Evolutionary conservation across 1,139 yeast species (phyloP), one percentile per base, ranked within the genome.

Genomic region (Yamadazyma spencermartinsiae): DNA sequence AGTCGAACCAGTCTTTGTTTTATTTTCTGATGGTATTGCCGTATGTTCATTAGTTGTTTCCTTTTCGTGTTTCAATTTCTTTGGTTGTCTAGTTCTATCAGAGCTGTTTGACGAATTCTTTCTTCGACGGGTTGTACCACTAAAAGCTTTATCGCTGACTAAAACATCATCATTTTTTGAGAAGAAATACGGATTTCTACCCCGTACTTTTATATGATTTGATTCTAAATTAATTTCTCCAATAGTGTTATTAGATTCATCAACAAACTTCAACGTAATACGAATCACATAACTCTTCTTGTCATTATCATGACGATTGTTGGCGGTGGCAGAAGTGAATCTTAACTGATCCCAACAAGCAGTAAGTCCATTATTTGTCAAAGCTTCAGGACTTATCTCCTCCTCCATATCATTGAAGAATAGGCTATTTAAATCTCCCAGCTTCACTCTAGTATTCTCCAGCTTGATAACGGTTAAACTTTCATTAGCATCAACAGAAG

Each of bases 281-380:
- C 5, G 8, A 7, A 26, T 6, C 6, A 26, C 11, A 14, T 26
- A 26, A 11, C 29, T 26, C 11, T 26, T 26, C 11, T 14, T 26
- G 14, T 14, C 17, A n/a, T 12, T 26, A 26, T 26, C 29, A 11
- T 26, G 29, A 26, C 29, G 29, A 11, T 26, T 26, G 14, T 26
- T 26, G 11, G 17, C 29, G 5, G 29, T 26, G 14, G 29, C 29
- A 26, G 29, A 26, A 13, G 17, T 26, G 11, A 26, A 26, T 14
- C 29, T 5, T 14, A 26, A 14, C 11, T 26, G 29, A 13, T 26
- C 29, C 29, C 29, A 26, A 14, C 29, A 26, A 12, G 11, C 17
- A 7, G 17, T 12, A 5, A 26, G 8, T 12, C 11, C 5, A 5
- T 26, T 14, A 12, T 26, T 26, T n/a, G 4, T 5, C 14, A 13